Percentiles rank a stretch among this genome's conserved stretches.
Evolutionary conservation across 2,329 filamentous ascomycete species (phyloP).

Genomic region (Aspergillus pseudonomiae): DNA sequence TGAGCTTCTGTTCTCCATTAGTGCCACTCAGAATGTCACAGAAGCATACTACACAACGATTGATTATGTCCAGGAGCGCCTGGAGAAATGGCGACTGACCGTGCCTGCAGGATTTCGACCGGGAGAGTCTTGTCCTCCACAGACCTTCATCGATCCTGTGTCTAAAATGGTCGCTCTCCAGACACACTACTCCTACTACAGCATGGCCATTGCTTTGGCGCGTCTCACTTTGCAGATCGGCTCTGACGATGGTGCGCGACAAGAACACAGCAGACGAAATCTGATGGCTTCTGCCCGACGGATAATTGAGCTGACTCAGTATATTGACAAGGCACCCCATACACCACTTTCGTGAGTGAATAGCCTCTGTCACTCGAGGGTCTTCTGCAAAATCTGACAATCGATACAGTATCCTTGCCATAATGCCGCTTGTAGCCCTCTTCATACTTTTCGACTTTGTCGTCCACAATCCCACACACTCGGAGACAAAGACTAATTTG

Average conservation of each 20-base stretch:
- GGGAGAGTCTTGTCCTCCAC: conserved; percentile 8
- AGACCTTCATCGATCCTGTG: conserved; percentile 7
- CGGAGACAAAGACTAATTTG: not conserved
- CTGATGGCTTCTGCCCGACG: not conserved
- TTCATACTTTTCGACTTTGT: conserved; percentile 48
- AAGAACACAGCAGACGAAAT: not conserved
- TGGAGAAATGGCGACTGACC: not conserved
- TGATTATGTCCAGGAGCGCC: not conserved
- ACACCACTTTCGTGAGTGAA: not conserved
- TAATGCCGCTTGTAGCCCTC: conserved; percentile 40
- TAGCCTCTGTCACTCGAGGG: too few species aligned
- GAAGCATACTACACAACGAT: not conserved
- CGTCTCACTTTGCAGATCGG: not conserved
- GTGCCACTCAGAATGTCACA: conserved; percentile 23
- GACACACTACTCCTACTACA: not conserved
- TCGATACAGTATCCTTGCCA: conserved; percentile 29
- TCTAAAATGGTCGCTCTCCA: not conserved
- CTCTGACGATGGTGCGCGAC: not conserved
- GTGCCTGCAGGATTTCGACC: not conserved
- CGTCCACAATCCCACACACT: conserved; percentile 33
- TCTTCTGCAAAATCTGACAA: not conserved
- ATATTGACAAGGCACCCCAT: conserved; percentile 1
- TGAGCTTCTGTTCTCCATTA: conserved; percentile 39
- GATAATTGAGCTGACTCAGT: not conserved
- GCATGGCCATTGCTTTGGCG: not conserved